Percentiles rank a stretch among this genome's conserved stretches.
These are phyloP conservation scores for Malbranchea zuffiana DNA, from an alignment of 2,329 filamentous ascomycete genomes.

Conservation along the genomic window DNA sequence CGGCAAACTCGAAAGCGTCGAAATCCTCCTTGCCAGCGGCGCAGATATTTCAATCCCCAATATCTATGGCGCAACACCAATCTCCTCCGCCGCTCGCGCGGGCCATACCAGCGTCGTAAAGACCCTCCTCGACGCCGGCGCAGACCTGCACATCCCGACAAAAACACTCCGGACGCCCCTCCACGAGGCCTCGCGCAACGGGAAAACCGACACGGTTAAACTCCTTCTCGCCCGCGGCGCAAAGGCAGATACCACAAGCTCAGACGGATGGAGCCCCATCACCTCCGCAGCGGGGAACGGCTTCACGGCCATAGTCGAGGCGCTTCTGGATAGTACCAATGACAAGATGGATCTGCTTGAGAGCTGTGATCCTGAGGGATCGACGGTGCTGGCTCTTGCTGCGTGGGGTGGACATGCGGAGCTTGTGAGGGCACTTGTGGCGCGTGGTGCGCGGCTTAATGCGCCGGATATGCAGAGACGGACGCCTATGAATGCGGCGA, in stretches of 20 bases:
- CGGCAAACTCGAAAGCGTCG: slow-evolving; percentile 2
- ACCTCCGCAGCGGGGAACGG: too few relatives aligned
- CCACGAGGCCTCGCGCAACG: slow-evolving; percentile 12
- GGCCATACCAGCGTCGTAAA: too few relatives aligned
- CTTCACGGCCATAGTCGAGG: too few relatives aligned
- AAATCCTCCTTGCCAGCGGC: background rate
- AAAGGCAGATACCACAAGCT: background rate
- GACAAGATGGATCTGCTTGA: too few relatives aligned
- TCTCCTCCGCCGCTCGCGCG: too few relatives aligned
- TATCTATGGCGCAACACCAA: background rate
- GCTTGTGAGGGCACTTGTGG: too few relatives aligned
- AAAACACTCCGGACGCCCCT: background rate
- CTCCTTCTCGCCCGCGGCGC: slow-evolving; percentile 9
- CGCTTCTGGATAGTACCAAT: too few relatives aligned
- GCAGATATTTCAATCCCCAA: slow-evolving; percentile 2
- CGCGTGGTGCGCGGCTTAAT: too few relatives aligned
- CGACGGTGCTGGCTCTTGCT: background rate
- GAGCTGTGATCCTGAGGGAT: too few relatives aligned
- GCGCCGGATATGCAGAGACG: too few relatives aligned
- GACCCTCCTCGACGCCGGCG: slow-evolving; percentile 10
- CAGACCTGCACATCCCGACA: slow-evolving; percentile 3
- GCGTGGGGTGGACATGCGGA: background rate
- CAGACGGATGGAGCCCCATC: too few relatives aligned
- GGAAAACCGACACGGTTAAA: slow-evolving; percentile 15
- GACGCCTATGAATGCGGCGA: too few relatives aligned